phyloP scores from a whole-genome alignment of 1,139 yeast genomes.

The Taphrina populina region DNA sequence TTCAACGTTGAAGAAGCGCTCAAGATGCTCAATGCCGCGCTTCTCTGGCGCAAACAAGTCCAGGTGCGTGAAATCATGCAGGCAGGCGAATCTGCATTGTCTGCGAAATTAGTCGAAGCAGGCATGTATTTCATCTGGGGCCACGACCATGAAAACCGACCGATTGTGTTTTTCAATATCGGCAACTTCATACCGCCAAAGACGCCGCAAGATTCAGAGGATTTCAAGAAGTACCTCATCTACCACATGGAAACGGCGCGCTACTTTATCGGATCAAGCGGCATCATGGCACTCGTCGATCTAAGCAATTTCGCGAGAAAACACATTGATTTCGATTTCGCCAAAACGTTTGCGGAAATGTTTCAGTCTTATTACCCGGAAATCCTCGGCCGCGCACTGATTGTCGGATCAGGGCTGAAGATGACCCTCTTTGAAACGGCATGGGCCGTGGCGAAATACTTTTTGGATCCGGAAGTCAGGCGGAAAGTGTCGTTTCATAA shows the following conservation, averaged over 20 bases:
- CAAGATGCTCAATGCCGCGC: conserved; percentile 62
- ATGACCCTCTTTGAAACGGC: conserved; percentile 35
- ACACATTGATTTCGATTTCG: conserved; percentile 34
- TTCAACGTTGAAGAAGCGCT: conserved; percentile 62
- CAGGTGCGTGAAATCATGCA: conserved; percentile 57
- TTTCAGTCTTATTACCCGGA: conserved; percentile 35
- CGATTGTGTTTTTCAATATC: conserved; percentile 64
- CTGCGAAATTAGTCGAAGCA: conserved; percentile 42
- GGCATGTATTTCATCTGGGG: conserved; percentile 69
- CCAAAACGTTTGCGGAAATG: conserved; percentile 31
- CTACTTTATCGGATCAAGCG: conserved; percentile 58
- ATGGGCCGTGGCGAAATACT: conserved; percentile 32
- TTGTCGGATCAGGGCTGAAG: conserved; percentile 34
- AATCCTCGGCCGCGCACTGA: conserved; percentile 34
- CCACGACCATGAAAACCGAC: conserved; percentile 60
- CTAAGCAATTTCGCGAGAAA: conserved; percentile 59
- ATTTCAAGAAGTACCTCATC: conserved; percentile 64
- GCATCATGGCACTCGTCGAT: conserved; percentile 72
- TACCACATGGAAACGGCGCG: conserved; percentile 67
- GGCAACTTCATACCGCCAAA: conserved; percentile 61
- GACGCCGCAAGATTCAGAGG: conserved; percentile 62
- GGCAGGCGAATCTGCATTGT: conserved; percentile 58
- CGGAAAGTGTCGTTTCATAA: conserved; percentile 25
- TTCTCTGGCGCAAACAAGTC: conserved; percentile 65
- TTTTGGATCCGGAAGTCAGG: conserved; percentile 34